Evolutionary conservation across 2,329 filamentous ascomycete species (phyloP).

Genomic region (Zymoseptoria passerinii): DNA sequence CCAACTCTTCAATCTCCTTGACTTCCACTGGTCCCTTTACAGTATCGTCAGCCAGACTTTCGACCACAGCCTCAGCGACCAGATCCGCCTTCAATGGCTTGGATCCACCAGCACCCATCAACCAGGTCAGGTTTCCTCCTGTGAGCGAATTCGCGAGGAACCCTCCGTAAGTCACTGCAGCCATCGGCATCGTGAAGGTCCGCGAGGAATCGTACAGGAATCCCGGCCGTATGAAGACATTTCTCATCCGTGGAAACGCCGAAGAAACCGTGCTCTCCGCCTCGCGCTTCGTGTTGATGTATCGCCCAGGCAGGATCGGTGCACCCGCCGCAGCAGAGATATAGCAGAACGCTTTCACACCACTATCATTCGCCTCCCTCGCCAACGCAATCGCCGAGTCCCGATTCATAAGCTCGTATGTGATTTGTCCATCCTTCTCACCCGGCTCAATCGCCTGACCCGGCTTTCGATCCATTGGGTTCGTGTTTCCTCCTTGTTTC

Average conservation of each 20-base stretch:
- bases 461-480: conserved; percentile 59
- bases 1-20: conserved; percentile 70
- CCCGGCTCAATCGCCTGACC: conserved; percentile 54
- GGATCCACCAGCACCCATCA: conserved; percentile 73
- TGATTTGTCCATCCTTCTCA: conserved; percentile 67
- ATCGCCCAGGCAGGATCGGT: conserved; percentile 73
- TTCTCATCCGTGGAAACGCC: conserved; percentile 66
- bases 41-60: conserved; percentile 67
- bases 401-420: conserved; percentile 96
- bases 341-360: conserved; percentile 68
- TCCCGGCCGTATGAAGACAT: conserved; percentile 72
- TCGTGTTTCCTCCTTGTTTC: conserved; percentile 50
- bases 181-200: conserved; percentile 75
- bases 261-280: conserved; percentile 69
- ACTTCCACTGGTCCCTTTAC: conserved; percentile 71
- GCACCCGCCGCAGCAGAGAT: conserved; percentile 83
- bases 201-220: conserved; percentile 85
- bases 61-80: conserved; percentile 82
- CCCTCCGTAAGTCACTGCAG: conserved; percentile 65
- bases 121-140: conserved; percentile 62
- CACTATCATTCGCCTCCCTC: conserved; percentile 58
- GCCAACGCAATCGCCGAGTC: conserved; percentile 79
- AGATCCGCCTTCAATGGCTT: conserved; percentile 83
- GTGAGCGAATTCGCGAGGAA: conserved; percentile 69
- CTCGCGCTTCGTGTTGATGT: conserved; percentile 85